A percentile compares a stretch with the other conserved stretches of the same genome.
These are phyloP conservation scores for Wallacemonas sp. DNA, from an alignment of 208 protist species.

Conservation along the genomic window DNA sequence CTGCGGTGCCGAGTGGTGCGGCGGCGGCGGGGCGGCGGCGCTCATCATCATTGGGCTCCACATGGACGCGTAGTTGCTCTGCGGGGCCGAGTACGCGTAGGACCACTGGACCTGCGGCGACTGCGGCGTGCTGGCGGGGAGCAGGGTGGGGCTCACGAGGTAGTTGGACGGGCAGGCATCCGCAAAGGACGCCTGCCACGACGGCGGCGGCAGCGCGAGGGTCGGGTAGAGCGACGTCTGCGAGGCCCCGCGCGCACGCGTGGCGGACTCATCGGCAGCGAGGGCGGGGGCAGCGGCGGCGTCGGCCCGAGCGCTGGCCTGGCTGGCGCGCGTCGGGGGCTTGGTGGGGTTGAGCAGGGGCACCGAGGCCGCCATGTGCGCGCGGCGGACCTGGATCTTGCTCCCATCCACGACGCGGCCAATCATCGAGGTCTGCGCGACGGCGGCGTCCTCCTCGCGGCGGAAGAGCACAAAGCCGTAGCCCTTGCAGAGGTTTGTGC, in stretches of 20 bases:
- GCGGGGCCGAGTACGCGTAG: constrained; percentile 1
- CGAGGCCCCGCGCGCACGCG: constrained; percentile 4
- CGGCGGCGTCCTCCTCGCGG: constrained; percentile 43
- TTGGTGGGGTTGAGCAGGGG: constrained; percentile 22
- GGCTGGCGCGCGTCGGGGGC: neutral
- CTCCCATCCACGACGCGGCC: constrained; percentile 56
- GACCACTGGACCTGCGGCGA: constrained; percentile 26
- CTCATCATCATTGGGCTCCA: constrained; percentile 6
- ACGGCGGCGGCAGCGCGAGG: neutral
- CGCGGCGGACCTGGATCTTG: constrained; percentile 70
- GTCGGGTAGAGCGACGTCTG: neutral
- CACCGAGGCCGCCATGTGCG: constrained; percentile 37
- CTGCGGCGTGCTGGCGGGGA: neutral
- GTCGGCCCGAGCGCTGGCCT: neutral
- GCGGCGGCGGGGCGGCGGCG: neutral
- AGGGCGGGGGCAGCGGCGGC: neutral
- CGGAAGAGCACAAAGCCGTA: constrained; percentile 85
- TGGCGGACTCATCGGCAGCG: neutral
- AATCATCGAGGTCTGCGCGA: constrained; percentile 58
- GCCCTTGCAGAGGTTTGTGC: constrained; percentile 58
- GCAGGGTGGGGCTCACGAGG: neutral
- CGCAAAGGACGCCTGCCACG: no score
- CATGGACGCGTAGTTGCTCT: neutral
- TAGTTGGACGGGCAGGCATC: neutral
- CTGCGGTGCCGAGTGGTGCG: neutral